Evolutionary conservation across 805 yeast genomes (phyloP).

Genomic region (Starmerella cellae): DNA sequence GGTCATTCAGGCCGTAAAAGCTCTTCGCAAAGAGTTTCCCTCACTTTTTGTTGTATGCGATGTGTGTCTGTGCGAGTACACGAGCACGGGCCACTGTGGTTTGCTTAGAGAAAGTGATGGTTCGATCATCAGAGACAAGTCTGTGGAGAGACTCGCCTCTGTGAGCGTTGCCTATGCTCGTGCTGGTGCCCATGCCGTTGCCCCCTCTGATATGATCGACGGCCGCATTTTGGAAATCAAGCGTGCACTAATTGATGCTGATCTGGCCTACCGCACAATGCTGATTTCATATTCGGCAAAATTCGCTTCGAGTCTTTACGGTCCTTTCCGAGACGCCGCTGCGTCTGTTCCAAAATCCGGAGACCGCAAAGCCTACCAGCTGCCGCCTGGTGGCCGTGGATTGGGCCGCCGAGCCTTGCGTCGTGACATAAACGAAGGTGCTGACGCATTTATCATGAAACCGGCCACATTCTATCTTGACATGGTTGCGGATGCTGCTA

Average conservation of each 20-base stretch:
- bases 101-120: conserved; percentile 73
- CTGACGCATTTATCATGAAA: conserved; percentile 90
- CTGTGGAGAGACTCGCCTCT: conserved; percentile 76
- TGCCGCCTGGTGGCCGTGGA: conserved; percentile 87
- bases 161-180: conserved; percentile 90
- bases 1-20: conserved; percentile 65
- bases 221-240: conserved; percentile 87
- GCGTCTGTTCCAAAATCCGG: conserved; percentile 82
- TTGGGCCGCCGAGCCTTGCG: conserved; percentile 80
- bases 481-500: conserved; percentile 75
- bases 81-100: conserved; percentile 98
- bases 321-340: conserved; percentile 97
- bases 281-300: conserved; percentile 92
- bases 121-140: conserved; percentile 54
- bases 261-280: conserved; percentile 74
- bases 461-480: conserved; percentile 94
- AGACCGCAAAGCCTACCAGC: conserved; percentile 83
- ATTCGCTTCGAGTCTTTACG: conserved; percentile 80
- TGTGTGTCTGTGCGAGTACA: conserved; percentile 92
- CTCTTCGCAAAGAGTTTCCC: conserved; percentile 56
- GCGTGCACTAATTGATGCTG: conserved; percentile 63
- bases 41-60: conserved; percentile 80
- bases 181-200: conserved; percentile 92
- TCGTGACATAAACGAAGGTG: conserved; percentile 82
- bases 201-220: conserved; percentile 96